A percentile compares a stretch with the other conserved stretches of the same genome.
These are phyloP conservation scores for Penicillium antarcticum DNA, from an alignment of 495 filamentous ascomycete genomes.

Conservation along the genomic window DNA sequence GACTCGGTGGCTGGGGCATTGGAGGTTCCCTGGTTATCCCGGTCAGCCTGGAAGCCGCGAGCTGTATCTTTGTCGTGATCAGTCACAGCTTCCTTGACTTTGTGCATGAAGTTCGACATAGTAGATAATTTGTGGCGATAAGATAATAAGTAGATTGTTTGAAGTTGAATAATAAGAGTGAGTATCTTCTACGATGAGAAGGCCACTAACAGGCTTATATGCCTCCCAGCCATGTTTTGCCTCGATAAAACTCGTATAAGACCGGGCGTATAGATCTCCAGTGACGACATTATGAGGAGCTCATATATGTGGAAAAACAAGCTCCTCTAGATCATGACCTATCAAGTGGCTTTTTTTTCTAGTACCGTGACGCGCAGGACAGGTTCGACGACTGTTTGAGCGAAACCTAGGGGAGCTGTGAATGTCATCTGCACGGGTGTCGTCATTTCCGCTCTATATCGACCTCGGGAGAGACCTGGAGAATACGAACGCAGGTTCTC, in stretches of 20 bases:
- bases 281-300: background rate
- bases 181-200: too few relatives aligned
- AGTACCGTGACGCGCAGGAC: background rate
- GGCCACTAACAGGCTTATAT: background rate
- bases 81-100: constrained; percentile 62
- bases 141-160: background rate
- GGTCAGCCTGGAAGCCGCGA: background rate
- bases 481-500: background rate
- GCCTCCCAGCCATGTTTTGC: background rate
- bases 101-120: constrained; percentile 64
- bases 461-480: background rate
- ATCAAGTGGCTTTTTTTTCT: too few relatives aligned
- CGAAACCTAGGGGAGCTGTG: background rate
- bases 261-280: background rate
- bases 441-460: background rate
- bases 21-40: constrained; percentile 21
- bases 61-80: constrained; percentile 12
- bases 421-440: background rate
- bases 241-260: background rate
- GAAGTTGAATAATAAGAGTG: too few relatives aligned
- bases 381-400: background rate
- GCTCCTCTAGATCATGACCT: too few relatives aligned
- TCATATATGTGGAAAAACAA: background rate
- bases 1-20: background rate
- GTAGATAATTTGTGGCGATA: constrained; percentile 14